Percentiles rank a stretch among this genome's conserved stretches.
Evolutionary conservation across 768 basidiomycete species (phyloP).

Genomic region (Calvatia gigantea): DNA sequence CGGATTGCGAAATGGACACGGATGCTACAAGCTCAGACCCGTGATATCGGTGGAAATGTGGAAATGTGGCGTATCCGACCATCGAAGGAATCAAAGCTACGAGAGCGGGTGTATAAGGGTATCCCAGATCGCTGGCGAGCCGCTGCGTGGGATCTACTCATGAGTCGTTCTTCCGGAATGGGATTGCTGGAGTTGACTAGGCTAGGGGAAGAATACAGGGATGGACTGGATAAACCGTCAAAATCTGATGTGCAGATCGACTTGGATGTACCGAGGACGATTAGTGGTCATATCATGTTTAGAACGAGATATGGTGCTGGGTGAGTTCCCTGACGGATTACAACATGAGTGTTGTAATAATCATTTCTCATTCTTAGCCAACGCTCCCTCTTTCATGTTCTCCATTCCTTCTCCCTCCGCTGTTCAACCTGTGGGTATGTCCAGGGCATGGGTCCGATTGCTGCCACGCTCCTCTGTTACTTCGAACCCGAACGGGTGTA

Average conservation of each 20-base stretch:
- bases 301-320: constrained; percentile 94
- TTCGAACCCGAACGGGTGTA: constrained; percentile 89
- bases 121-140: constrained; percentile 94
- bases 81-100: constrained; percentile 65
- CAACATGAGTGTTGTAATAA: background rate
- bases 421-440: constrained; percentile 91
- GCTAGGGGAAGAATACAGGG: constrained; percentile 51
- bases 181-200: constrained; percentile 40
- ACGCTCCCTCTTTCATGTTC: constrained; percentile 90
- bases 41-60: constrained; percentile 77
- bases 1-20: constrained; percentile 93
- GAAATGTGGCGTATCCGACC: constrained; percentile 66
- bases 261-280: constrained; percentile 94
- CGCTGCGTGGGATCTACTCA: constrained; percentile 87
- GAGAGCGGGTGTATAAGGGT: constrained; percentile 86
- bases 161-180: constrained; percentile 49
- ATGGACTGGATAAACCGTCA: constrained; percentile 75
- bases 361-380: constrained; percentile 48
- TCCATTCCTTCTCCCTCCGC: constrained; percentile 87
- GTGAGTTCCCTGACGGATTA: constrained; percentile 42
- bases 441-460: constrained; percentile 98
- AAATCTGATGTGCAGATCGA: constrained; percentile 96
- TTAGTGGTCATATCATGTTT: constrained; percentile 92
- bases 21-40: constrained; percentile 71
- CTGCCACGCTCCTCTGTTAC: constrained; percentile 91